Evolutionary conservation across 2,329 filamentous ascomycete species (phyloP).

Genomic region (Hysterium pulicare): DNA sequence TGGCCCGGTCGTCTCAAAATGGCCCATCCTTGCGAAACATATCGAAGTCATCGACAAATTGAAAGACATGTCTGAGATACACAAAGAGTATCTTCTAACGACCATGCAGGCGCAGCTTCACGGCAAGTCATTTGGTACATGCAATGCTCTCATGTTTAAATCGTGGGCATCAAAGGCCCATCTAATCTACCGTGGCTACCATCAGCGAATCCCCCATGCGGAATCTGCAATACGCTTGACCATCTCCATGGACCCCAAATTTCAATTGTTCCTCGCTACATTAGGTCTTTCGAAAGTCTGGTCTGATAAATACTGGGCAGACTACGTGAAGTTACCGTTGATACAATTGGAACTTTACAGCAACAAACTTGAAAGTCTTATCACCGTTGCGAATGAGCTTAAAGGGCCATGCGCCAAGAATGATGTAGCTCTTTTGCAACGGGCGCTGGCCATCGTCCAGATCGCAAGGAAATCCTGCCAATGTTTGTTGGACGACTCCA

Average conservation of each 20-base stretch:
- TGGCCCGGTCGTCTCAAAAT: slow-evolving; percentile 21
- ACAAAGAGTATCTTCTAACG: slow-evolving; percentile 19
- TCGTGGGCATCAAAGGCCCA: slow-evolving; percentile 18
- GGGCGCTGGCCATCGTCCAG: slow-evolving; percentile 13
- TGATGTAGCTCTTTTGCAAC: slow-evolving; percentile 12
- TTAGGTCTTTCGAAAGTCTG: slow-evolving; percentile 23
- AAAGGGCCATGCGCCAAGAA: slow-evolving; percentile 3
- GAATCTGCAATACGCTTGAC: slow-evolving; percentile 21
- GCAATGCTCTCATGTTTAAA: slow-evolving; percentile 21
- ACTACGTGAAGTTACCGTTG: slow-evolving; percentile 22
- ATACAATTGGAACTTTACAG: slow-evolving; percentile 21
- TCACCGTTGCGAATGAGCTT: slow-evolving; percentile 7
- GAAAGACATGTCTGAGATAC: slow-evolving; percentile 16
- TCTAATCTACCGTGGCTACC: slow-evolving; percentile 22
- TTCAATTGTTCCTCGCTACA: slow-evolving; percentile 22
- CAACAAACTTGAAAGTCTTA: slow-evolving; percentile 14
- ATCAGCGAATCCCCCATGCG: slow-evolving; percentile 22
- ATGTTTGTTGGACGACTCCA: slow-evolving; percentile 13
- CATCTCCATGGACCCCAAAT: slow-evolving; percentile 18
- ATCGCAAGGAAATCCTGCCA: slow-evolving; percentile 12
- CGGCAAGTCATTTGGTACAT: slow-evolving; percentile 10
- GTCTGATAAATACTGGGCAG: slow-evolving; percentile 26
- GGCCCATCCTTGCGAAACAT: slow-evolving; percentile 25
- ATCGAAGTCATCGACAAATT: slow-evolving; percentile 18
- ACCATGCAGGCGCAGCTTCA: slow-evolving; percentile 17